These are phyloP conservation scores for Phalaenopsis hybrid DNA, from an alignment of 116 monocot genomes.

Conservation along the genomic window DNA sequence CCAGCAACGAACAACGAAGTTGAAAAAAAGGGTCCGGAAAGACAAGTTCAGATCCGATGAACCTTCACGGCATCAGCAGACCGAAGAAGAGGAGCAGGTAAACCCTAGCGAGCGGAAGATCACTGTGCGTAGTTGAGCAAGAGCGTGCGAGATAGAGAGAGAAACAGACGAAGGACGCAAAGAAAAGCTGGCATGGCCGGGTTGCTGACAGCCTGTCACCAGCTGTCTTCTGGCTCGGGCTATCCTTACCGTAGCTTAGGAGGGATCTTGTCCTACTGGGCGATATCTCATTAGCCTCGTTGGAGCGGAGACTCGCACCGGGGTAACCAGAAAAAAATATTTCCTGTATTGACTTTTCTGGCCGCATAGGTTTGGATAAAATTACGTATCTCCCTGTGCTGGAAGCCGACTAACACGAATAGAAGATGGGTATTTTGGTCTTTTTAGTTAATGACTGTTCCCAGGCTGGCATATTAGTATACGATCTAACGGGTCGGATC, in stretches of 20 bases:
- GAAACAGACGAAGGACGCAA: slow-evolving; percentile 5
- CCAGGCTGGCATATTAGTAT: too few species aligned
- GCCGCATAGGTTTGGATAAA: too few species aligned
- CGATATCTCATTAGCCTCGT: background rate
- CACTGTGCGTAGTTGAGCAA: background rate
- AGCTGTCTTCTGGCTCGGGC: slow-evolving; percentile 30
- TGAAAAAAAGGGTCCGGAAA: background rate
- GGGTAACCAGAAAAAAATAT: background rate
- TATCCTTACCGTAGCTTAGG: background rate
- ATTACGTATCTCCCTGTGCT: too few species aligned
- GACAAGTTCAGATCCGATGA: background rate
- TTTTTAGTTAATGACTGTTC: too few species aligned
- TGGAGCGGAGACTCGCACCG: background rate
- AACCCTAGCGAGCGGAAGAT: slow-evolving; percentile 14
- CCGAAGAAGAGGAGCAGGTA: background rate
- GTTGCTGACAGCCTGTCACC: slow-evolving; percentile 54
- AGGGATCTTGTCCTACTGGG: background rate
- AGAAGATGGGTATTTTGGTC: too few species aligned
- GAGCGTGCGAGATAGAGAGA: slow-evolving; percentile 18
- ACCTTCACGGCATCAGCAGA: background rate
- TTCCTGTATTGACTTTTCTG: background rate
- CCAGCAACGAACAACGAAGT: background rate
- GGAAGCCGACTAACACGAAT: background rate
- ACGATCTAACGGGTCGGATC: too few species aligned
- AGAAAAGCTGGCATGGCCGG: background rate